Evolutionary conservation across 345 rosid species (phyloP), one percentile per base, ranked within the genome.

Genomic region (Pistacia vera): DNA sequence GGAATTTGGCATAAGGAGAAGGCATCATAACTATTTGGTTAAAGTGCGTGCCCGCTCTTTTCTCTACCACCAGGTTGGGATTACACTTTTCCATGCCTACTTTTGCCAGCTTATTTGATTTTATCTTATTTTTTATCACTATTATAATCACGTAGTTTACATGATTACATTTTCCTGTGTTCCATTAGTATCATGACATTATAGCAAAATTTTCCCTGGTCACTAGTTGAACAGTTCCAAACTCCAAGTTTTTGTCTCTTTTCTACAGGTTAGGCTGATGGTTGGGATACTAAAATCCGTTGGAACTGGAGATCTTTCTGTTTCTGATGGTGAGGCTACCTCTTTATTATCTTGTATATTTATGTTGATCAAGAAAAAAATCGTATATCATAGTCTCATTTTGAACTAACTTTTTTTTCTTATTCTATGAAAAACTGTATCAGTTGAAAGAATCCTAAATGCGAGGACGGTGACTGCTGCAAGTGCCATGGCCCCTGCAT

Each of bases 401-500:
- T 30, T 25, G 17, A 64, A 55, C n/a, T 52, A 55, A 63, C n/a
- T 14, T 5, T 30, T 73, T 56, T 2, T 5, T 58, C 54, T 49
- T 36, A 68, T 12, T 10, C 0, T 3, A 10, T 48, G 63, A 70
- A 41, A 30, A 44, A 61, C 66, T 55, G 56, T 80, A 72, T 67
- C 92, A 95, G 98, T 88, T 75, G 84, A 81, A 88, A 70, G 83
- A 75, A 93, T 95, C 75, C 78, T 93, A 85, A 61, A 88, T 48
- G 98, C 96, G 2, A 93, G 88, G 85, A 78, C 88, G 8, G 92
- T 92, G 78, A 67, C 80, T 62, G 92, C 91, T 61, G 80, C 96
- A 70, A 90, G 88, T 81, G 94, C 94, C 18, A 90, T 95, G 99
- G 97, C 98, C 58, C 98, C 98, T 22, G 97, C 94, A 4, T 75